These are phyloP conservation scores for Licmophora abbreviata DNA, from an alignment of 108 stramenopile genomes.

Conservation along the genomic window DNA sequence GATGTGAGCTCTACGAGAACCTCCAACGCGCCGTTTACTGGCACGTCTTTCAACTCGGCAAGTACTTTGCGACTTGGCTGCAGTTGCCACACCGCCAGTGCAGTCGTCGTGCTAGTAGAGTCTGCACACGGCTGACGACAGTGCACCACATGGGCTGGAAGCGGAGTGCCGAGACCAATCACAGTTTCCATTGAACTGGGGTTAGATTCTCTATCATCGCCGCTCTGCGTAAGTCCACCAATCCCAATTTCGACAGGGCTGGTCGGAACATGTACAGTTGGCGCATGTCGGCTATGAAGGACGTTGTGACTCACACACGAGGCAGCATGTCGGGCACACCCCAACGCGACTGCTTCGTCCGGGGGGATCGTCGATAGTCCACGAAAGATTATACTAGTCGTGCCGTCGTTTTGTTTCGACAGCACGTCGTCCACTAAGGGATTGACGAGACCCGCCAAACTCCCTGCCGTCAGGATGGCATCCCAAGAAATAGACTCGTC, in stretches of 20 bases:
- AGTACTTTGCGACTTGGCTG: background rate
- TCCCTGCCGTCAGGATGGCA: conserved; percentile 52
- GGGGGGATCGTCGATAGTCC: conserved; percentile 36
- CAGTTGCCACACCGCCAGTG: background rate
- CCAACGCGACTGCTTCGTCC: conserved; percentile 67
- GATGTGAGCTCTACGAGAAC: background rate
- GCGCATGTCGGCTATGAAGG: no score
- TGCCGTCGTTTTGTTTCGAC: conserved; percentile 17
- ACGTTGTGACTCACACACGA: conserved; percentile 22
- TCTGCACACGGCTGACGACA: no score
- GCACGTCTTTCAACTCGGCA: conserved; percentile 1
- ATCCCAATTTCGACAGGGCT: conserved; percentile 8
- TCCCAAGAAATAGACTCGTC: conserved; percentile 14
- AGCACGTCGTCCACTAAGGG: no score
- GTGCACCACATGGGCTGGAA: conserved; percentile 17
- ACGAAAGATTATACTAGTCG: conserved; percentile 35
- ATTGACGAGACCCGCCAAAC: conserved; percentile 41
- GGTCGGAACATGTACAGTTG: conserved; percentile 3
- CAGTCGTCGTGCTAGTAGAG: background rate
- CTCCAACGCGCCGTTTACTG: background rate
- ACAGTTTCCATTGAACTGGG: background rate
- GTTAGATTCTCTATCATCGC: background rate
- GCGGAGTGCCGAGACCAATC: conserved; percentile 22
- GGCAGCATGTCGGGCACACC: conserved; percentile 62
- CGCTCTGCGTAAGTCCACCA: conserved; percentile 1